A percentile compares a stretch with the other conserved stretches of the same genome.
phyloP scores from a whole-genome alignment of 805 yeast species.

The Lipomyces mesembrius region DNA sequence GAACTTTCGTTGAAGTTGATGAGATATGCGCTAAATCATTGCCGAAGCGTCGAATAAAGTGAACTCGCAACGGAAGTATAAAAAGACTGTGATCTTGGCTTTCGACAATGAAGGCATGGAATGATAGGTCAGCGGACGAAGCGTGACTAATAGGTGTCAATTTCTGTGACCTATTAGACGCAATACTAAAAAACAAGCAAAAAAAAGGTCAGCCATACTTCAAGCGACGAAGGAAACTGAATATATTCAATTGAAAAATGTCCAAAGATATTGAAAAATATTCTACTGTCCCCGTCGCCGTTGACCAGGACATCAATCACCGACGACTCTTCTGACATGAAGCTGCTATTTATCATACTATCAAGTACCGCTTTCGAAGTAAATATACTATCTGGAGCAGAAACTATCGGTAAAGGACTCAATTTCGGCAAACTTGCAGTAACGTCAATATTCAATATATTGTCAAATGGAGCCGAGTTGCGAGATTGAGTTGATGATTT shows the following conservation, averaged over 20 bases:
- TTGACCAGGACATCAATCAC: slow-evolving; percentile 25
- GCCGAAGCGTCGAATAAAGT: slow-evolving; percentile 37
- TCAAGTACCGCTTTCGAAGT: slow-evolving; percentile 30
- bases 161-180: not conserved
- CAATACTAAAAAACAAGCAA: not conserved
- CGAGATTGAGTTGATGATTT: slow-evolving; percentile 11
- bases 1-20: slow-evolving; percentile 29
- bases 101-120: slow-evolving; percentile 24
- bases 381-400: slow-evolving; percentile 29
- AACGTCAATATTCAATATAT: slow-evolving; percentile 22
- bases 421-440: slow-evolving; percentile 24
- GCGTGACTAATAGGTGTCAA: slow-evolving; percentile 14
- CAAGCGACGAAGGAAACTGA: slow-evolving; percentile 19
- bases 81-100: slow-evolving; percentile 1
- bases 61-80: slow-evolving; percentile 29
- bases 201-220: not conserved
- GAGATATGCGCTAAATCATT: slow-evolving; percentile 30
- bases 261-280: slow-evolving; percentile 29
- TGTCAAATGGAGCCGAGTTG: slow-evolving; percentile 20
- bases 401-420: slow-evolving; percentile 21
- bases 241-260: slow-evolving; percentile 30
- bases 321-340: slow-evolving; percentile 13
- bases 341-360: slow-evolving; percentile 21
- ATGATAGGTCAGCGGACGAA: slow-evolving; percentile 28
- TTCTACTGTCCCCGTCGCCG: slow-evolving; percentile 7